Evolutionary conservation across 352 stramenopile genomes (phyloP).

Genomic region (Hyaloperonospora brassicae): DNA sequence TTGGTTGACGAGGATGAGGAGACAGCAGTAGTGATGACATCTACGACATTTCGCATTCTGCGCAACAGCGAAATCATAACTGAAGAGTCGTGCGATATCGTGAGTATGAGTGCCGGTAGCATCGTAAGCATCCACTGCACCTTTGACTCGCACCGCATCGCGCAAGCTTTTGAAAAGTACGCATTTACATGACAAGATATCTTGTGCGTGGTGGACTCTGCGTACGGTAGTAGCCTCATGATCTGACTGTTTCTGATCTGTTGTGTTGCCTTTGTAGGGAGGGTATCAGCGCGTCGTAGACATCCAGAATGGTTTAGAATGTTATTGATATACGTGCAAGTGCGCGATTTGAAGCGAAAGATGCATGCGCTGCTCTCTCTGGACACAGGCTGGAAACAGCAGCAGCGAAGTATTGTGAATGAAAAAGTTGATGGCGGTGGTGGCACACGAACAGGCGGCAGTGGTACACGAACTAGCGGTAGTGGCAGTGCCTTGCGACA

Average conservation of each 20-base stretch:
- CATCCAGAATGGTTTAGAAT: conserved; percentile 16
- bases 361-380: conserved; percentile 9
- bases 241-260: conserved; percentile 15
- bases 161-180: conserved; percentile 80
- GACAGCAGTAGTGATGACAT: conserved; percentile 84
- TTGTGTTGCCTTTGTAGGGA: conserved; percentile 34
- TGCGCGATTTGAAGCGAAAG: conserved; percentile 22
- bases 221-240: conserved; percentile 6
- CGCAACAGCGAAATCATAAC: conserved; percentile 82
- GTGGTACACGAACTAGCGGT: no score
- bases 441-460: no score
- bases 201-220: neutral
- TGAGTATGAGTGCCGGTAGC: conserved; percentile 60
- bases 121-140: conserved; percentile 85
- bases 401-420: conserved; percentile 13
- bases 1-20: conserved; percentile 81
- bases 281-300: conserved; percentile 68
- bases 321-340: conserved; percentile 30
- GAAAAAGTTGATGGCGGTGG: conserved; percentile 13
- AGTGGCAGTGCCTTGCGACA: no score
- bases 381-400: conserved; percentile 4
- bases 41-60: conserved; percentile 80
- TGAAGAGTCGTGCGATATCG: conserved; percentile 81
- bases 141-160: conserved; percentile 81
- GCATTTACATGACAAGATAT: conserved; percentile 12